Evolutionary conservation across 2,329 filamentous ascomycete genomes (phyloP).

Genomic region (Phaeosphaeria sp.): DNA sequence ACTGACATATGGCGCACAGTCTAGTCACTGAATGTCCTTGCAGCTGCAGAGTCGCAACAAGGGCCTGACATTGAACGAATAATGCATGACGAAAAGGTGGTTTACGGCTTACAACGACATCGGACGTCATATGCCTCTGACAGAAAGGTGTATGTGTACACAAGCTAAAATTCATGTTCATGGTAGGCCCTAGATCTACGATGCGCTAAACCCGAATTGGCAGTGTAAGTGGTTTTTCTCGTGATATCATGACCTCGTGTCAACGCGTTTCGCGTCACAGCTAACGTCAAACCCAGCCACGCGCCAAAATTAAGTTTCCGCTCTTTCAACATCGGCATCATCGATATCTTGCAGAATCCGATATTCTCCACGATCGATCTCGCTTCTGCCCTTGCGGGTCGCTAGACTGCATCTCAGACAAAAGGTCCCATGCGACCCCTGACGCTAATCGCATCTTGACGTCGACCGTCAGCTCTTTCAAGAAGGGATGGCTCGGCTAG

Average conservation of each 20-base stretch:
- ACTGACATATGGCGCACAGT: too few species aligned
- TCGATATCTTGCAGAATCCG: constrained; percentile 18
- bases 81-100: not conserved
- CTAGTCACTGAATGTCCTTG: too few species aligned
- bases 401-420: constrained; percentile 23
- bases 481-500: not conserved
- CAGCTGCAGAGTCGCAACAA: too few species aligned
- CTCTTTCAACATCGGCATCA: constrained; percentile 18
- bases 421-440: constrained; percentile 21
- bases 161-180: not conserved
- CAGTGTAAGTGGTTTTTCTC: constrained; percentile 15
- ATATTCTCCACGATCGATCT: constrained; percentile 28
- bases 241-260: constrained; percentile 28
- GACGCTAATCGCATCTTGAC: constrained; percentile 31
- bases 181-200: not conserved
- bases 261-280: constrained; percentile 24
- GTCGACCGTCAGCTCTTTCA: constrained; percentile 17
- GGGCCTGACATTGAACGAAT: not conserved
- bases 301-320: constrained; percentile 12
- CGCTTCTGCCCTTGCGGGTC: constrained; percentile 10
- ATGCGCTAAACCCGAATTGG: constrained; percentile 2
- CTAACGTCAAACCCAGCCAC: constrained; percentile 24
- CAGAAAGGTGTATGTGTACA: too few species aligned
- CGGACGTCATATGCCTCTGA: not conserved
- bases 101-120: not conserved